Evolutionary conservation across 2,329 filamentous ascomycete species (phyloP), one percentile per base, ranked within the genome.

Genomic region (Venturia aucupariae): DNA sequence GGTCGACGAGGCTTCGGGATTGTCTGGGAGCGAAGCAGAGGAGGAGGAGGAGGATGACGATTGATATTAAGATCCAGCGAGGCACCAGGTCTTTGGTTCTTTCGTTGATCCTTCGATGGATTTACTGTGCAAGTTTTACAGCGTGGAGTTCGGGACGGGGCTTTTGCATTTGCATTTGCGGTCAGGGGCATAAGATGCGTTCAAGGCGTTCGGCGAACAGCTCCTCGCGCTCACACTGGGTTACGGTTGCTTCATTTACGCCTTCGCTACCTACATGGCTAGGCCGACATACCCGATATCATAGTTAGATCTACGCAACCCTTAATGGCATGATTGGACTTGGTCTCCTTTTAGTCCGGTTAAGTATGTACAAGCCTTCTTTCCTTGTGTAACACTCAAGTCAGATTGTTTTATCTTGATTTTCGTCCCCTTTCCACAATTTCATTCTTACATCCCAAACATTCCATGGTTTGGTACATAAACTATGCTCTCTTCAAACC

Each of bases 1-100:
- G 19, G 83, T 83, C 13, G 83, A 82, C 39, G 87, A 87, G 13
- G 82, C 84, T 54, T 82, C 84, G 35, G 82, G 84, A 30, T 80
- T 84, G 75, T 82, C 83, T 39, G 85, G 88, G 57, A 83, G 82
- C 48, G 80, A 82, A 30, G 81, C 81, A 10, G 83, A 84, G 48
- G 76, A 74, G 1, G 82, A 86, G 27, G 84, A 82, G 19, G 81
- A 82, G 11, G 83, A 84, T 19, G 83, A 84, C 57, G 78, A 80
- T 24, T 80, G 82, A 48, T 76, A 78, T 22, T 4, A 35, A 5
- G 54, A 30, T 61, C 15, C 8, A 13, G 4, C 5, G 22, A 51
- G 24, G 46, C 30, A 35, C 10, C 15, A 4, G 30, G 17, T 17
- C 19, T n/a, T 35, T 3, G 17, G 13, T 35, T 57, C 51, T 22